phyloP scores from a whole-genome alignment of 495 filamentous ascomycete species.

The Penicillium canariense region DNA sequence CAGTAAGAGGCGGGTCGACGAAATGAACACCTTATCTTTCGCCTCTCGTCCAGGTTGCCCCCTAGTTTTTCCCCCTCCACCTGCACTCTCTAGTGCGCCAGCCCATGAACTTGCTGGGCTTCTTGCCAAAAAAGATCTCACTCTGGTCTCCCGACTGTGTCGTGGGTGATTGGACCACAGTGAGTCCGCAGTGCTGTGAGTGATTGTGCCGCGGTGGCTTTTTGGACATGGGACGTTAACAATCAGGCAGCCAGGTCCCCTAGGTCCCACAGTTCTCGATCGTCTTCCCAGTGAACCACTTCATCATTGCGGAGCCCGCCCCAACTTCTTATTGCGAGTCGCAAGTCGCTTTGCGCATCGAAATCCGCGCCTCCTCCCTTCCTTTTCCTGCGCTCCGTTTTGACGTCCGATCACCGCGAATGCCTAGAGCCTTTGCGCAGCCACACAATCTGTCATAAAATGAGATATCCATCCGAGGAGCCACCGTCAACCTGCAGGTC shows the following conservation, averaged over 20 bases:
- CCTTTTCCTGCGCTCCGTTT: neutral
- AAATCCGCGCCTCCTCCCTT: neutral
- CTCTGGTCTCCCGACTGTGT: neutral
- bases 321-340: neutral
- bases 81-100: neutral
- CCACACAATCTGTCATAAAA: constrained; percentile 30
- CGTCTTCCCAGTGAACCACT: neutral
- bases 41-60: neutral
- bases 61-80: neutral
- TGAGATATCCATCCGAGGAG: constrained; percentile 32
- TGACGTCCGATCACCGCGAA: constrained; percentile 3
- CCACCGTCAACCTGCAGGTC: constrained; percentile 32
- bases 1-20: neutral
- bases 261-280: constrained; percentile 11
- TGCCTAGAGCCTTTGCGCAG: constrained; percentile 1
- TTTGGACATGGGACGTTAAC: constrained; percentile 19
- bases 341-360: neutral
- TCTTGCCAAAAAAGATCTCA: neutral
- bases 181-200: constrained; percentile 1
- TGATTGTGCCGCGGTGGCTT: constrained; percentile 9
- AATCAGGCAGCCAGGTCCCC: constrained; percentile 11
- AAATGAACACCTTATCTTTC: neutral
- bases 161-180: constrained; percentile 2
- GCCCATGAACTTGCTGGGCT: neutral
- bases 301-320: neutral